Evolutionary conservation across 2,329 filamentous ascomycete genomes (phyloP).

Genomic region (Fusarium bactridioides): DNA sequence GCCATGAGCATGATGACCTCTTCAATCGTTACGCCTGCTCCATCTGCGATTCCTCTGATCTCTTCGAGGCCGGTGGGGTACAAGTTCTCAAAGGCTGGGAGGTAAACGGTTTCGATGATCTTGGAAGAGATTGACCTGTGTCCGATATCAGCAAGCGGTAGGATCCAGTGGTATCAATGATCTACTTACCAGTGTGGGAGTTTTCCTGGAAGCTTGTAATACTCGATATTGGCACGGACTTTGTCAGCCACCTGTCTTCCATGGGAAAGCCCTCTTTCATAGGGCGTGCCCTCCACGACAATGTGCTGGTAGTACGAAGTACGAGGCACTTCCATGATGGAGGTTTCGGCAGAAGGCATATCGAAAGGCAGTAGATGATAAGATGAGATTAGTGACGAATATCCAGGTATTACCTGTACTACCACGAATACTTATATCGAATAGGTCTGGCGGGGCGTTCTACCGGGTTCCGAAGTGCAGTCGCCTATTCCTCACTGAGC

Average conservation of each 20-base stretch:
- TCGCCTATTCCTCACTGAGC: fast-evolving
- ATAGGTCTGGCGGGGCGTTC: neutral
- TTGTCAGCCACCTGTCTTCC: neutral
- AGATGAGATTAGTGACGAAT: neutral
- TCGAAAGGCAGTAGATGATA: neutral
- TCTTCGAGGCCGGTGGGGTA: neutral
- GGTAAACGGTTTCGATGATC: neutral
- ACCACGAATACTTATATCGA: neutral
- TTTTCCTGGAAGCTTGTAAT: neutral
- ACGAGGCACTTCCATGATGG: neutral
- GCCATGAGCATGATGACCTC: neutral
- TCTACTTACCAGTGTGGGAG: neutral
- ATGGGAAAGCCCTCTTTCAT: neutral
- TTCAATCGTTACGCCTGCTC: neutral
- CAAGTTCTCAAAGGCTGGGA: neutral
- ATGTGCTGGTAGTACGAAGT: neutral
- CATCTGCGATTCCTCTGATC: neutral
- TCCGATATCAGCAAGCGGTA: too few relatives aligned
- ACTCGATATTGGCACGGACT: neutral
- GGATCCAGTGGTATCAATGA: too few relatives aligned
- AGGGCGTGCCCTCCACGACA: neutral
- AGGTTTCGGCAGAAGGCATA: neutral
- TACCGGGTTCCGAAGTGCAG: neutral
- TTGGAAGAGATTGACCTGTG: neutral
- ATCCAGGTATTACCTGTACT: fast-evolving